Base-by-base conservation (phyloP, 495 filamentous ascomycete genomes). In the Neurospora sp. region DNA sequence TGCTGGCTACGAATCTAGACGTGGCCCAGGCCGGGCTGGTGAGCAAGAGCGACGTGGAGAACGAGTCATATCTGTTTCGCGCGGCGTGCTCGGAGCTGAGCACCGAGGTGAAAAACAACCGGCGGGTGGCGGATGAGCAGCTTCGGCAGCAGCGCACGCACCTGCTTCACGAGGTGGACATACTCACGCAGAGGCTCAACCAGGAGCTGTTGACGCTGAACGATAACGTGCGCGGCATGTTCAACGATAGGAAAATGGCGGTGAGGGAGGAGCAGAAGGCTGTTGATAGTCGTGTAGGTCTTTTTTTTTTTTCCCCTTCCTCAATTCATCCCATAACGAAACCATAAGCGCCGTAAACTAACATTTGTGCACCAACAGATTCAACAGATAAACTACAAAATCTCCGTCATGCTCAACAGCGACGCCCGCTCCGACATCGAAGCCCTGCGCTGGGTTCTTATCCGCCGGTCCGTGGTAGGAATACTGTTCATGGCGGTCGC, bases 221-320 rank as follows among this genome's bases (percentile, higher is more conserved):
- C 80, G 95, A 99, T 78, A 93, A 94, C 44, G 88, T 98, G 48
- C 94, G 93, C 78, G 94, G 93, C 70, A 91, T 97, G 90, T 97
- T 98, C 81, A 94, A 98, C 77, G 96, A 99, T 77, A 88, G 97
- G 31, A 94, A 94, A 81, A 97, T 99, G 94, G 87, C 87, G 7
- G 94, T 94, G 20, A 86, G 93, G 59, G 91, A 92, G 79, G 91
- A 97, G 78, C 93, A 97, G 82, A 88, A 94, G 76, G 86, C 82
- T 20, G 91, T 93, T 79, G 94, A 98, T 76, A 91, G 87, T 76
- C 84, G 84, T 76, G 89, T 92, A 80, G 35, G 84, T 84, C 22
- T 69, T 71, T 59, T 70, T 37, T 37, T 37, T 37, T 35, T 35
- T 35, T 35, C 4, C 3, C 0, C 35, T 37, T 6, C 20, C 14